Conservation (phyloP, 306 rosid species). For the Inga laurina region DNA sequence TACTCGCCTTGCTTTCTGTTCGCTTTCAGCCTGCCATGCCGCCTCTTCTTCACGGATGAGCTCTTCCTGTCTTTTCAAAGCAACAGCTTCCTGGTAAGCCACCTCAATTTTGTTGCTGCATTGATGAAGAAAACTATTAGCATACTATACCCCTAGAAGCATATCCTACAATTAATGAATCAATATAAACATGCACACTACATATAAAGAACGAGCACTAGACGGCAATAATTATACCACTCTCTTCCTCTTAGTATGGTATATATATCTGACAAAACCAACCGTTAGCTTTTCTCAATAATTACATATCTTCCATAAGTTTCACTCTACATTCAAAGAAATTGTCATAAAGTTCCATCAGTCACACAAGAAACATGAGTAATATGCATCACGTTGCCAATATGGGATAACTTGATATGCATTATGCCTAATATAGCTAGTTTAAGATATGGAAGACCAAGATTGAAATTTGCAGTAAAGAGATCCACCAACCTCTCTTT, state of each 20-base stretch:
- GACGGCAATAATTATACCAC: background rate
- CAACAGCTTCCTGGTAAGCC: slow-evolving; percentile 98
- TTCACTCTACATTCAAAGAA: background rate
- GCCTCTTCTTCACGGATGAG: slow-evolving; percentile 99
- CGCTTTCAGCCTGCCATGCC: slow-evolving; percentile 91
- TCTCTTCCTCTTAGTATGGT: background rate
- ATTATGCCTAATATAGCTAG: background rate
- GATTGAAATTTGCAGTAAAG: background rate
- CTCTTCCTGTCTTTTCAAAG: slow-evolving; percentile 97
- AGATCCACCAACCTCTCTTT: background rate
- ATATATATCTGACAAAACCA: background rate
- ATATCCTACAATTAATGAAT: background rate
- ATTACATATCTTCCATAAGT: slow-evolving; percentile 11
- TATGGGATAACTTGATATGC: background rate
- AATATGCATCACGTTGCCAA: background rate
- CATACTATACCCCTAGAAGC: slow-evolving; percentile 13
- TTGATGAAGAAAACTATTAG: slow-evolving; percentile 34
- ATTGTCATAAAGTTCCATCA: background rate
- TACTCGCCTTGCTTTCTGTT: slow-evolving; percentile 81
- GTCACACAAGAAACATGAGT: background rate
- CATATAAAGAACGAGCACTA: background rate
- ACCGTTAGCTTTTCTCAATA: background rate
- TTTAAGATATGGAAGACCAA: background rate
- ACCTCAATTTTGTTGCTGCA: slow-evolving; percentile 97
- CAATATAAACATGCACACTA: background rate